A percentile compares a stretch with the other conserved stretches of the same genome.
These are phyloP conservation scores for Dactylellina leptospora DNA, from an alignment of 2,329 filamentous ascomycete genomes.

Conservation along the genomic window DNA sequence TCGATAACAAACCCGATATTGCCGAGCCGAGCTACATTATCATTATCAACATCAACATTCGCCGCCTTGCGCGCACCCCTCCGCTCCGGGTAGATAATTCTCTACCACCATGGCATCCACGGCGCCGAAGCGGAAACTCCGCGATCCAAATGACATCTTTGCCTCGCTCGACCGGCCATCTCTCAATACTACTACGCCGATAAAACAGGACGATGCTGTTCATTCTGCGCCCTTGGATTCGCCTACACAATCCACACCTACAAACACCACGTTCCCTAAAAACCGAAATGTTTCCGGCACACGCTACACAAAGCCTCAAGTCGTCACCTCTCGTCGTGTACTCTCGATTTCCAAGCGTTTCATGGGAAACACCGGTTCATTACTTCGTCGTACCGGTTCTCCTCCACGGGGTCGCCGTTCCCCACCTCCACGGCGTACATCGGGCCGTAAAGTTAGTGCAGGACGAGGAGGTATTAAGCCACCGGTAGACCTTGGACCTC, in stretches of 20 bases:
- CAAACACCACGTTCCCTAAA: neutral
- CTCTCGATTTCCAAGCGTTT: conserved; percentile 51
- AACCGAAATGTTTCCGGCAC: conserved; percentile 16
- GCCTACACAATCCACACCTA: conserved; percentile 20
- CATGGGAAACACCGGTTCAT: conserved; percentile 45
- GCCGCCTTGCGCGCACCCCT: neutral
- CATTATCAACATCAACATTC: conserved; percentile 10
- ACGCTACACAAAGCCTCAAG: conserved; percentile 43
- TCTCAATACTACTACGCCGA: conserved; percentile 9
- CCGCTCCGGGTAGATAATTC: neutral
- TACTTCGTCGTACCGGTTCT: conserved; percentile 44
- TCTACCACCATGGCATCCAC: conserved; percentile 22
- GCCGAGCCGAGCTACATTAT: neutral
- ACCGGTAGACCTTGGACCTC: conserved; percentile 55
- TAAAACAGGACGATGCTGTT: conserved; percentile 1
- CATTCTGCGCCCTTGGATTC: conserved; percentile 6
- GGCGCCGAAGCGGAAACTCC: conserved; percentile 38
- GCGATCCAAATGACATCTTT: conserved; percentile 50
- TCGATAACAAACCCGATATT: neutral
- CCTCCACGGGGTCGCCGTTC: conserved; percentile 49
- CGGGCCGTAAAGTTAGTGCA: conserved; percentile 38
- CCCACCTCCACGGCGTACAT: conserved; percentile 37
- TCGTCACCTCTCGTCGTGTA: conserved; percentile 41
- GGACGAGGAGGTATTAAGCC: conserved; percentile 47
- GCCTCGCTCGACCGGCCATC: conserved; percentile 23